phyloP scores from a whole-genome alignment of 805 yeast species.

The Scheffersomyces ergatensis region DNA sequence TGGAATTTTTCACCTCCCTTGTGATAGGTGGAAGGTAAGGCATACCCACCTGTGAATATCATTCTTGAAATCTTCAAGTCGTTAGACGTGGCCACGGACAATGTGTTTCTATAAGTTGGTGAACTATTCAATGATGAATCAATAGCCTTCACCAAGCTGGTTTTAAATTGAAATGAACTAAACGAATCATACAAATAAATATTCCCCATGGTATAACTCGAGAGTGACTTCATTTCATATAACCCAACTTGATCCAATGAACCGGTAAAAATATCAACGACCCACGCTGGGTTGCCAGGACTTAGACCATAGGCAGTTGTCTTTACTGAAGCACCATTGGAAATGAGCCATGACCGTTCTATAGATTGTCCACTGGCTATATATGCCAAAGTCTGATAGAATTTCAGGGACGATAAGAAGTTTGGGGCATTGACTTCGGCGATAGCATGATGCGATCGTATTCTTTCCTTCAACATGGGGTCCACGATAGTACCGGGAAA shows the following conservation, averaged over 20 bases:
- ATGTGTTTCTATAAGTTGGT: slow-evolving; percentile 2
- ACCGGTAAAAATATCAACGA: slow-evolving; percentile 31
- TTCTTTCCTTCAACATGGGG: slow-evolving; percentile 3
- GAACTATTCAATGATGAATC: neutral
- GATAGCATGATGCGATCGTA: slow-evolving; percentile 37
- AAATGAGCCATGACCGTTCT: slow-evolving; percentile 12
- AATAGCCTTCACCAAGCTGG: slow-evolving; percentile 10
- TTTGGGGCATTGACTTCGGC: slow-evolving; percentile 25
- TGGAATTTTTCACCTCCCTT: slow-evolving; percentile 13
- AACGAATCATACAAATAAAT: slow-evolving; percentile 30
- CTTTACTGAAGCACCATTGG: slow-evolving; percentile 15
- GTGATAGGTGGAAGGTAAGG: slow-evolving; percentile 32
- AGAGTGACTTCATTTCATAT: slow-evolving; percentile 39
- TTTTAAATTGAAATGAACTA: slow-evolving; percentile 17
- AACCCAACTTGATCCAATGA: slow-evolving; percentile 42
- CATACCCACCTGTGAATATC: slow-evolving; percentile 27
- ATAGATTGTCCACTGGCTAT: slow-evolving; percentile 26
- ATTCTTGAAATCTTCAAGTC: slow-evolving; percentile 30
- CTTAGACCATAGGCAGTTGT: slow-evolving; percentile 18
- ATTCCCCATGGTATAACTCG: slow-evolving; percentile 30
- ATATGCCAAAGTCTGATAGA: slow-evolving; percentile 25
- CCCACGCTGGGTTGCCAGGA: slow-evolving; percentile 20
- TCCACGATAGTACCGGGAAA: slow-evolving; percentile 35
- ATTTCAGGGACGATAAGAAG: slow-evolving; percentile 21
- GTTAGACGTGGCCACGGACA: slow-evolving; percentile 29